phyloP scores from a whole-genome alignment of 2,329 filamentous ascomycete species.

The Alternaria sp. region DNA sequence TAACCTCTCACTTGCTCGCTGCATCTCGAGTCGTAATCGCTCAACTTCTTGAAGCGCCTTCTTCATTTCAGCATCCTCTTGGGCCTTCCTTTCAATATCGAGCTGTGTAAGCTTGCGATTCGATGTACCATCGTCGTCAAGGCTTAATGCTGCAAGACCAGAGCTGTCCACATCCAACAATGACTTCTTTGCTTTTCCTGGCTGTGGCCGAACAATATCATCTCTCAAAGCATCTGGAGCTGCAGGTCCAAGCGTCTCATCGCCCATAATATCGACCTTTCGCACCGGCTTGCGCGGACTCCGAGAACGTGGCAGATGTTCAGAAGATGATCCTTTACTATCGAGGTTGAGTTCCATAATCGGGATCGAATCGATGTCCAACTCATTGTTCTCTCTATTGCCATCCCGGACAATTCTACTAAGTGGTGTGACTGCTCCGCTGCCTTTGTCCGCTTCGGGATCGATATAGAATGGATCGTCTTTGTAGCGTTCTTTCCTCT shows the following conservation, averaged over 20 bases:
- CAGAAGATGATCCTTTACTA: conserved; percentile 28
- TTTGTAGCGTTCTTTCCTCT: conserved; percentile 81
- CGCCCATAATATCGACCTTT: conserved; percentile 57
- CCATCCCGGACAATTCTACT: conserved; percentile 74
- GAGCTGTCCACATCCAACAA: conserved; percentile 89
- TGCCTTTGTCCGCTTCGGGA: conserved; percentile 57
- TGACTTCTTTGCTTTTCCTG: conserved; percentile 63
- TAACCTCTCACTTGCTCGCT: conserved; percentile 78
- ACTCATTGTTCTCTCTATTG: conserved; percentile 73
- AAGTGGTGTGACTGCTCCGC: conserved; percentile 76
- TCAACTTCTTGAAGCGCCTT: conserved; percentile 91
- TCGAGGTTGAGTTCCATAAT: conserved; percentile 91
- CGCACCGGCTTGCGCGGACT: conserved; percentile 46
- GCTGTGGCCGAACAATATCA: conserved; percentile 40
- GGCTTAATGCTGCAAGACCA: conserved; percentile 75
- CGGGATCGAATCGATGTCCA: conserved; percentile 94
- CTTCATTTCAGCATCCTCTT: conserved; percentile 88
- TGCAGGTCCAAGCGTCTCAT: conserved; percentile 57
- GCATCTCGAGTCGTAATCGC: conserved; percentile 86
- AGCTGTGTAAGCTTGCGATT: conserved; percentile 49
- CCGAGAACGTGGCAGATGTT: conserved; percentile 31
- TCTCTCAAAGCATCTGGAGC: conserved; percentile 42
- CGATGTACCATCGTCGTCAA: conserved; percentile 59
- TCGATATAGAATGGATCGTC: conserved; percentile 97
- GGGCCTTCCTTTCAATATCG: conserved; percentile 72